phyloP scores from a whole-genome alignment of 2,329 filamentous ascomycete genomes.

The Trichoderma sp. region DNA sequence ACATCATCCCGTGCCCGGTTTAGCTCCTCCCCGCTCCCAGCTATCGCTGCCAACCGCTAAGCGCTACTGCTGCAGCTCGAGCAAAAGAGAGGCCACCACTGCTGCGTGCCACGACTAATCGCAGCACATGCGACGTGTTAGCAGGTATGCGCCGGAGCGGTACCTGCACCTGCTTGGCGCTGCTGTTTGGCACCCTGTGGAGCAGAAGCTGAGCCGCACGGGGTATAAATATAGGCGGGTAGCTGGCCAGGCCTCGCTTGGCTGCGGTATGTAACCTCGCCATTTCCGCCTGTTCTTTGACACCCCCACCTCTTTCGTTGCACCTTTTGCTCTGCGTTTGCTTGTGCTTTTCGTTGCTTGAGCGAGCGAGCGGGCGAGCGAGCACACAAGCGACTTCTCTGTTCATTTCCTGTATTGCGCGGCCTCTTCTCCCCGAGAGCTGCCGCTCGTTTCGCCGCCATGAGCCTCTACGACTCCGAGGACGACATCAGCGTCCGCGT shows the following conservation, averaged over 20 bases:
- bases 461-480: slow-evolving; percentile 53
- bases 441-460: slow-evolving; percentile 23
- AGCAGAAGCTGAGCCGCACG: slow-evolving; percentile 10
- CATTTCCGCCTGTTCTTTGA: neutral
- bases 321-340: slow-evolving; percentile 6
- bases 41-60: slow-evolving; percentile 8
- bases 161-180: slow-evolving; percentile 10
- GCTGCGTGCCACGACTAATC: neutral
- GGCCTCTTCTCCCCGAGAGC: neutral
- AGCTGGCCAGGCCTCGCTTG: neutral
- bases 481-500: slow-evolving; percentile 58
- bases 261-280: neutral
- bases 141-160: neutral
- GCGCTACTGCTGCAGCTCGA: slow-evolving; percentile 8
- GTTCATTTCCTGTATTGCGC: neutral
- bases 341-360: neutral
- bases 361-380: neutral
- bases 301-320: neutral
- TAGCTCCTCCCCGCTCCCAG: neutral
- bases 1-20: neutral
- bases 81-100: neutral
- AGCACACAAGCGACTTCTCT: neutral
- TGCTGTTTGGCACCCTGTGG: slow-evolving; percentile 20
- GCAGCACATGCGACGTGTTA: neutral
- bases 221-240: neutral